Conservation (phyloP, 2,329 filamentous ascomycete genomes). For the Fusarium succisae region DNA sequence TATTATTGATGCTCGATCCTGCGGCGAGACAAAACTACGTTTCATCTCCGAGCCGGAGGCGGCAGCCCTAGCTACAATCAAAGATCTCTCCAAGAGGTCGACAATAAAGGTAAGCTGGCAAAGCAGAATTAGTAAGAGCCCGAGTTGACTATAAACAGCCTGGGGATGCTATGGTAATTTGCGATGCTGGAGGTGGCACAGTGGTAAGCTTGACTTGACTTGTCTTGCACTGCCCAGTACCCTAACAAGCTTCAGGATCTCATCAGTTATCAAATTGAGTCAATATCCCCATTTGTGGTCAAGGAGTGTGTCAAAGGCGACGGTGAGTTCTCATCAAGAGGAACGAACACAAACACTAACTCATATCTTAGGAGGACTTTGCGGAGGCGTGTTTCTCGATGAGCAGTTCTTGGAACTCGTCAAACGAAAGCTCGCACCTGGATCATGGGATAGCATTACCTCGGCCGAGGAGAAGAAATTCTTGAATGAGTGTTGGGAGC, state of each 20-base stretch:
- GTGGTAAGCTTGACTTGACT: conserved; percentile 36
- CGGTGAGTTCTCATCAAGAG: conserved; percentile 30
- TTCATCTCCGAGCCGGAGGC: fast-evolving
- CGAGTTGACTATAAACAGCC: too few species aligned
- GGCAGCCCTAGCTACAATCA: too few species aligned
- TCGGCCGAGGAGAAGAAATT: conserved; percentile 7
- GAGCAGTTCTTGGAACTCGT: conserved; percentile 48
- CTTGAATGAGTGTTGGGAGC: conserved; percentile 44
- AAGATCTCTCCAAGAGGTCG: conserved; percentile 10
- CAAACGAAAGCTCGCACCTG: conserved; percentile 18
- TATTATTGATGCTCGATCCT: fast-evolving
- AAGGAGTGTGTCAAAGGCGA: conserved; percentile 51
- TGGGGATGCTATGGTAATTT: conserved; percentile 45
- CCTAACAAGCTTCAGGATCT: conserved; percentile 45
- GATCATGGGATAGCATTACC: conserved; percentile 3
- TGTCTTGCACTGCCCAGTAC: fast-evolving
- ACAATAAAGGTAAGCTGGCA: conserved; percentile 28
- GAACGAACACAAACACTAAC: too few species aligned
- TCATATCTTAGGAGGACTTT: too few species aligned
- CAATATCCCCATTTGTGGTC: conserved; percentile 40
- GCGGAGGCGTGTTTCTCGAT: conserved; percentile 54
- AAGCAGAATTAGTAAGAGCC: too few species aligned
- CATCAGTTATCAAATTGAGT: conserved; percentile 50
- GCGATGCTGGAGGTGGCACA: conserved; percentile 51
- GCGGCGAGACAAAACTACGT: fast-evolving